Conservation (phyloP, 352 stramenopile genomes). For the Globisporangium camurandrum region DNA sequence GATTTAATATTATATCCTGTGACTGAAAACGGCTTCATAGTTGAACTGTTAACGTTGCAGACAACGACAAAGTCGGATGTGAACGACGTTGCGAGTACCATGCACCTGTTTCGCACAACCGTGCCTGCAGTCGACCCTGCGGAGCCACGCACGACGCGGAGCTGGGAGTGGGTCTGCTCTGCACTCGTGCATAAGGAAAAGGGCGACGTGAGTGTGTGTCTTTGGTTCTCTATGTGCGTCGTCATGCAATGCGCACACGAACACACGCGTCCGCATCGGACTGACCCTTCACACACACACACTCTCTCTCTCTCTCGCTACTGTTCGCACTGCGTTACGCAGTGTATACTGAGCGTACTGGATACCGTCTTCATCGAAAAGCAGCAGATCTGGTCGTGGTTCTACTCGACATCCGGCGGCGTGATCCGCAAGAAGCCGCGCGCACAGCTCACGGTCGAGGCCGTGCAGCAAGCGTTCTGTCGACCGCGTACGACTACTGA, state of each 20-base stretch:
- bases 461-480: conserved; percentile 34
- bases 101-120: conserved; percentile 48
- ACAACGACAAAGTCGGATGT: no score
- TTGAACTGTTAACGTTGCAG: no score
- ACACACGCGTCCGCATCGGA: neutral
- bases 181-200: conserved; percentile 55
- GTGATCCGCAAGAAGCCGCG: conserved; percentile 54
- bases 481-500: conserved; percentile 17
- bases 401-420: conserved; percentile 40
- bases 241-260: neutral
- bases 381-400: conserved; percentile 77
- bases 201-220: conserved; percentile 20
- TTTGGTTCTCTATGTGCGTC: neutral
- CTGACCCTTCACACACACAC: neutral
- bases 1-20: no score
- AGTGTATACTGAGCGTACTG: conserved; percentile 44
- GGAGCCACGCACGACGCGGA: conserved; percentile 34
- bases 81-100: no score
- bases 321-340: neutral
- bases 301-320: no score
- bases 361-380: conserved; percentile 73
- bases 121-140: conserved; percentile 45
- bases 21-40: no score
- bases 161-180: conserved; percentile 67
- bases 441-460: conserved; percentile 34